phyloP scores from a whole-genome alignment of 257 asterid species.

The Fraxinus excelsior region DNA sequence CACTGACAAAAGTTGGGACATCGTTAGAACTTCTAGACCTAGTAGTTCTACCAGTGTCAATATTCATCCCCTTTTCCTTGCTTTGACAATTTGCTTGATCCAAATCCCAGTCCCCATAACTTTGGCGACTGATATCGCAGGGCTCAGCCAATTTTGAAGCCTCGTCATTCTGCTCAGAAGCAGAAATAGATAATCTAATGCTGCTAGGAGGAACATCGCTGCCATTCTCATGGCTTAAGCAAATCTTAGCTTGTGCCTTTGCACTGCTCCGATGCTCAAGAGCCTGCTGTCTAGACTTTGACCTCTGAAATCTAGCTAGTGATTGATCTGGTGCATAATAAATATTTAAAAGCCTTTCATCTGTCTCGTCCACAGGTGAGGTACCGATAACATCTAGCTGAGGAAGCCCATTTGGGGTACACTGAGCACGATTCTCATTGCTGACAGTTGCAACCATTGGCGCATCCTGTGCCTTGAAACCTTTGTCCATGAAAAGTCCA shows the following conservation, averaged over 20 bases:
- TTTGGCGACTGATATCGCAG: slow-evolving; percentile 28
- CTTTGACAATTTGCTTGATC: slow-evolving; percentile 32
- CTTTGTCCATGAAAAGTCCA: slow-evolving; percentile 38
- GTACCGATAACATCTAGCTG: slow-evolving; percentile 48
- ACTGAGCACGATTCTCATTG: slow-evolving; percentile 33
- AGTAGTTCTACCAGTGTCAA: slow-evolving; percentile 28
- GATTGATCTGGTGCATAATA: slow-evolving; percentile 52
- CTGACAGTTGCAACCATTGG: slow-evolving; percentile 28
- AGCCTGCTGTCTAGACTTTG: slow-evolving; percentile 89
- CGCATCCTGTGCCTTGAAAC: slow-evolving; percentile 32
- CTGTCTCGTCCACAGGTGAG: slow-evolving; percentile 55
- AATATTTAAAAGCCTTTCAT: slow-evolving; percentile 38
- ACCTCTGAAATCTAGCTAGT: slow-evolving; percentile 72
- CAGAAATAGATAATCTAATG: slow-evolving; percentile 38
- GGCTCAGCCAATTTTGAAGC: slow-evolving; percentile 34
- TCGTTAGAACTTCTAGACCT: slow-evolving; percentile 31
- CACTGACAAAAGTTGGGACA: slow-evolving; percentile 29
- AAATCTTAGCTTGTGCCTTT: slow-evolving; percentile 45
- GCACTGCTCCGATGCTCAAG: slow-evolving; percentile 72
- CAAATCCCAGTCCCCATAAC: slow-evolving; percentile 32
- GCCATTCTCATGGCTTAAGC: slow-evolving; percentile 32
- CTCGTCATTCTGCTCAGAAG: slow-evolving; percentile 33
- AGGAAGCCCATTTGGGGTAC: slow-evolving; percentile 32
- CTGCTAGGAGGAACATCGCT: slow-evolving; percentile 38
- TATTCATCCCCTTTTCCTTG: slow-evolving; percentile 31